These are phyloP conservation scores for Sporothrix schenckii DNA, from an alignment of 2,329 filamentous ascomycete species.

Conservation along the genomic window DNA sequence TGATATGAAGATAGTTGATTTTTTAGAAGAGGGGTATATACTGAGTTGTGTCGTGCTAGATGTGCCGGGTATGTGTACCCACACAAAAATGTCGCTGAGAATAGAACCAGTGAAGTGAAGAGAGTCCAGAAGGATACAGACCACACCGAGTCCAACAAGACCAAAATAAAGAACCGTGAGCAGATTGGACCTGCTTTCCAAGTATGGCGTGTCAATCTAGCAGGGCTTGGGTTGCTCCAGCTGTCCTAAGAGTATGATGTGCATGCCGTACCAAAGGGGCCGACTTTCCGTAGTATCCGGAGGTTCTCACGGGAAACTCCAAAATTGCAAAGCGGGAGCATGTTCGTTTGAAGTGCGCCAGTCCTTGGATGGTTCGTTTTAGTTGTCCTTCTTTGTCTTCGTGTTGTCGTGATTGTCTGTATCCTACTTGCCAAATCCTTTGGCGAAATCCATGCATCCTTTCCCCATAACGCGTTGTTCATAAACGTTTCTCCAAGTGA, in stretches of 20 bases:
- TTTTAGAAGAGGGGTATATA: slow-evolving; percentile 16
- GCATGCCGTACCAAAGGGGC: background rate
- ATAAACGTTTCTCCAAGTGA: background rate
- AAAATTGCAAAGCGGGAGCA: background rate
- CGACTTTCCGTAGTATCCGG: background rate
- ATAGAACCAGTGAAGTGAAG: background rate
- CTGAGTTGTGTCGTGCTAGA: slow-evolving; percentile 18
- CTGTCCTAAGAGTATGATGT: background rate
- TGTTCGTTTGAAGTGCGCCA: too few species aligned
- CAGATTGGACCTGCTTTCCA: background rate
- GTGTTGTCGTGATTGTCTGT: background rate
- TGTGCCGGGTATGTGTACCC: slow-evolving; percentile 16
- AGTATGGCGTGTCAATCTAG: background rate
- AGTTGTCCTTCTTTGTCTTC: background rate
- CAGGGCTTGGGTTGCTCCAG: background rate
- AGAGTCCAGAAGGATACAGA: background rate
- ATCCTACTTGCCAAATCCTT: slow-evolving; percentile 3
- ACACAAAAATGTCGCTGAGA: background rate
- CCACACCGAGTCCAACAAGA: background rate
- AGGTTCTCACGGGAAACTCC: background rate
- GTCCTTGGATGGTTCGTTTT: background rate
- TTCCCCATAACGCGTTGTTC: slow-evolving; percentile 2
- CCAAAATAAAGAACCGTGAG: background rate
- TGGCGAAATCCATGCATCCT: slow-evolving; percentile 2
- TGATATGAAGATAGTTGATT: slow-evolving; percentile 13